Percentiles rank a stretch among this genome's conserved stretches.
These are phyloP conservation scores for Suhomyces terraborum DNA, from an alignment of 1,139 yeast species.

Conservation along the genomic window DNA sequence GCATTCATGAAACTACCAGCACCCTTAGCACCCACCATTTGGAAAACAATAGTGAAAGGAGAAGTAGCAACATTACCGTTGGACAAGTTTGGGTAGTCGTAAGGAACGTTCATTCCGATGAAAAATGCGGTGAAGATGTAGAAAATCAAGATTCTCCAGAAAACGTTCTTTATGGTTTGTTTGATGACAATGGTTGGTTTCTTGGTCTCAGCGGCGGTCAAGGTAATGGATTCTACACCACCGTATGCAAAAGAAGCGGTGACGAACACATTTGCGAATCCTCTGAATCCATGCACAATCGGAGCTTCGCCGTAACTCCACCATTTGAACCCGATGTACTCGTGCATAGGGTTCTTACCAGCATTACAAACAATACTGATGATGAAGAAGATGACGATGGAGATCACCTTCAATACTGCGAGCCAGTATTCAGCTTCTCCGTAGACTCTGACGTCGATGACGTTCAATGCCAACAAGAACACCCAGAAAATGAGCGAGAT, in stretches of 20 bases:
- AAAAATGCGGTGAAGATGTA: constrained; percentile 46
- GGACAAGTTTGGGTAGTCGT: constrained; percentile 40
- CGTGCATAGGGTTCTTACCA: constrained; percentile 30
- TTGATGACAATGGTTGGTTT: constrained; percentile 62
- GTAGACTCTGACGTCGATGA: constrained; percentile 53
- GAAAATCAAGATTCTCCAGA: constrained; percentile 49
- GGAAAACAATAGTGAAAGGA: constrained; percentile 67
- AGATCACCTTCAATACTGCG: constrained; percentile 40
- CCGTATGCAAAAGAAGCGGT: constrained; percentile 71
- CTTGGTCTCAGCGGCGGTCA: constrained; percentile 67
- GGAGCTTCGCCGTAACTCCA: constrained; percentile 47
- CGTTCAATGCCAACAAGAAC: constrained; percentile 51
- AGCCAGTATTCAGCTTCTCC: constrained; percentile 47
- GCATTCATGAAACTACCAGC: constrained; percentile 49
- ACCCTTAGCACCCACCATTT: constrained; percentile 49
- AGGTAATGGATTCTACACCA: constrained; percentile 64
- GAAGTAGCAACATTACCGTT: constrained; percentile 53
- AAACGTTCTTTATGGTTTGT: constrained; percentile 57
- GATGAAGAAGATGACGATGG: constrained; percentile 44
- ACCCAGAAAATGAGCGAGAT: constrained; percentile 62
- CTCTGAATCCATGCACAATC: constrained; percentile 42
- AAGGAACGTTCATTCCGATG: constrained; percentile 48
- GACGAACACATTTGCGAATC: constrained; percentile 41
- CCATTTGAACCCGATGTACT: constrained; percentile 42
- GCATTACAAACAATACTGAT: constrained; percentile 41